A percentile compares a stretch with the other conserved stretches of the same genome.
Conservation (phyloP, 352 stramenopile genomes). For the Pythium sp. region DNA sequence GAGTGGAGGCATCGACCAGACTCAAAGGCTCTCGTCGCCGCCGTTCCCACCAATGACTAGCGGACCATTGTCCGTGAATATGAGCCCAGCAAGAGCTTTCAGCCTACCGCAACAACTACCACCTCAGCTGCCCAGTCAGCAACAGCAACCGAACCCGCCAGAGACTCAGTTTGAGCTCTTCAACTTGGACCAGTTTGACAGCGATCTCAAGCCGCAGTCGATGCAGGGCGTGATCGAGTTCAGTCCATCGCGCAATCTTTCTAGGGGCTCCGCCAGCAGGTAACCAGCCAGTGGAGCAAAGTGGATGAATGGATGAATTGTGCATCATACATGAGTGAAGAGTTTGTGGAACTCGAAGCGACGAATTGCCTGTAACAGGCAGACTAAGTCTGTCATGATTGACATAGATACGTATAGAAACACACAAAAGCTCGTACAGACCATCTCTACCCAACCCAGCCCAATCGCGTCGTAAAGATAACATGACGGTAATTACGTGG, state of each 20-base stretch:
- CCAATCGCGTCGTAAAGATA: background rate
- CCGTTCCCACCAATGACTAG: conserved; percentile 2
- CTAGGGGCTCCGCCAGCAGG: background rate
- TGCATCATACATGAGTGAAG: background rate
- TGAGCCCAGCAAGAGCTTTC: background rate
- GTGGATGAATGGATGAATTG: background rate
- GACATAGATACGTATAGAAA: background rate
- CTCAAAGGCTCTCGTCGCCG: conserved; percentile 27
- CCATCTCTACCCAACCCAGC: no score
- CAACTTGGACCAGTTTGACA: conserved; percentile 24
- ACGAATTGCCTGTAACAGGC: background rate
- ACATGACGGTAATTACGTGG: background rate
- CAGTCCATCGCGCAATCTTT: background rate
- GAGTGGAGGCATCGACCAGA: conserved; percentile 1
- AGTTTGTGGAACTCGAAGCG: background rate
- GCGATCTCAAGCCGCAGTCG: conserved; percentile 19
- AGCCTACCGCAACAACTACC: background rate
- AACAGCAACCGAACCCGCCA: background rate
- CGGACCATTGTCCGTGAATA: background rate
- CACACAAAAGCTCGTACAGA: background rate
- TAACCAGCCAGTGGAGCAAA: background rate
- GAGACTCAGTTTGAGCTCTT: conserved; percentile 24
- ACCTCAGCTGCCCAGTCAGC: background rate
- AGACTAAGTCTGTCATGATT: background rate
- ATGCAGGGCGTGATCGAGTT: conserved; percentile 23